These are phyloP conservation scores for Picea sitchensis DNA, from an alignment of 75 land plant genomes.

Conservation along the genomic window DNA sequence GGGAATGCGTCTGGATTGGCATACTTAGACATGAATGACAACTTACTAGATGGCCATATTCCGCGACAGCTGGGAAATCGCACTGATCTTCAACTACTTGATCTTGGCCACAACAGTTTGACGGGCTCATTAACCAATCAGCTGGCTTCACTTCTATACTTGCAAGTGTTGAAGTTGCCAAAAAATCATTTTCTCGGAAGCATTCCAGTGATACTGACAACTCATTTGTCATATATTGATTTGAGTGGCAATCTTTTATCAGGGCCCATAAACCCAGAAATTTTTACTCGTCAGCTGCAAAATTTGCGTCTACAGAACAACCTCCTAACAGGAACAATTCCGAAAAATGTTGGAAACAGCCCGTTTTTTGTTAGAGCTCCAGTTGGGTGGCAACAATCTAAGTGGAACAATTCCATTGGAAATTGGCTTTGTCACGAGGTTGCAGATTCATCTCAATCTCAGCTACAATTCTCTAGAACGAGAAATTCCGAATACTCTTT, in stretches of 20 bases:
- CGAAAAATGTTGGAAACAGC: neutral
- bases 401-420: no score
- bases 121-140: neutral
- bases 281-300: neutral
- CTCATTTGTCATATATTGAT: no score
- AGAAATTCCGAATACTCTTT: no score
- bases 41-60: no score
- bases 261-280: neutral
- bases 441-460: no score
- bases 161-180: neutral
- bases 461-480: no score
- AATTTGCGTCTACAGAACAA: neutral
- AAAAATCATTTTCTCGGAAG: neutral
- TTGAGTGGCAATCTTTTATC: no score
- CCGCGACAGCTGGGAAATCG: neutral
- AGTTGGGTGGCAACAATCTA: no score
- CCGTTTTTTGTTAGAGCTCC: neutral
- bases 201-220: neutral
- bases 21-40: no score
- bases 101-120: no score
- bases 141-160: neutral
- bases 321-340: neutral
- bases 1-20: no score
- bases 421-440: no score
- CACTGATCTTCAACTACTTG: neutral